These are phyloP conservation scores for Candolleomyces aberdarensis DNA, from an alignment of 768 basidiomycete species.

Conservation along the genomic window DNA sequence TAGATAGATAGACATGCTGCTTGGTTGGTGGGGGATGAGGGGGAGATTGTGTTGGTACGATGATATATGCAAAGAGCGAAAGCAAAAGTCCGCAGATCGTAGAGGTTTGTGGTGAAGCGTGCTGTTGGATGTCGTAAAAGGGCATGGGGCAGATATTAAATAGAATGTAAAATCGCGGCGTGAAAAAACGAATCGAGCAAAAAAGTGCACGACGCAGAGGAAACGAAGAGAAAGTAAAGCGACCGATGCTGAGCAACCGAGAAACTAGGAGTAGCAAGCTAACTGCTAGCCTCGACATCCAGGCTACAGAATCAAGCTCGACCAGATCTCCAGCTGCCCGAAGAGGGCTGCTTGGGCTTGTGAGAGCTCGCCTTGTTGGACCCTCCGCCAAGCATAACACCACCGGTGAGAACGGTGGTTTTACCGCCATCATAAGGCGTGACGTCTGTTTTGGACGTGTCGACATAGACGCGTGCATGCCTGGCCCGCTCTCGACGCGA, in stretches of 20 bases:
- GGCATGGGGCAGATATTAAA: not conserved
- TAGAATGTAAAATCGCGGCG: not conserved
- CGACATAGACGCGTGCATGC: slow-evolving; percentile 70
- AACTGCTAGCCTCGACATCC: slow-evolving; percentile 9
- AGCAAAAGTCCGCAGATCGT: slow-evolving; percentile 3
- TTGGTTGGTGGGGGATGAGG: slow-evolving; percentile 4
- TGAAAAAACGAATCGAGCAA: slow-evolving; percentile 4
- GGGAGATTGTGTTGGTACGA: slow-evolving; percentile 3
- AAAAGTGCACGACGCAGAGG: slow-evolving; percentile 1
- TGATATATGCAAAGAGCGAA: slow-evolving; percentile 2
- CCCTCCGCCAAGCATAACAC: slow-evolving; percentile 76
- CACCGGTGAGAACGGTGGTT: slow-evolving; percentile 84
- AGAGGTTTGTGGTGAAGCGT: slow-evolving; percentile 13
- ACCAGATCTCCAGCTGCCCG: slow-evolving; percentile 55
- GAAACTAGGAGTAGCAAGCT: slow-evolving; percentile 3
- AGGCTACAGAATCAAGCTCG: slow-evolving; percentile 36
- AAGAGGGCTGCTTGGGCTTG: slow-evolving; percentile 23
- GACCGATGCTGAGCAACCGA: slow-evolving; percentile 8
- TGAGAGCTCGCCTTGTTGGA: slow-evolving; percentile 25
- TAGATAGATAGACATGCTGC: slow-evolving; percentile 10
- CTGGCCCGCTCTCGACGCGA: slow-evolving; percentile 29
- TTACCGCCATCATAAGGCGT: slow-evolving; percentile 87
- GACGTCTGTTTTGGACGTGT: slow-evolving; percentile 72
- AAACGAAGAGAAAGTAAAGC: slow-evolving; percentile 13
- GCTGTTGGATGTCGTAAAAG: slow-evolving; percentile 7